Evolutionary conservation across 129 eudicot genomes (phyloP), one percentile per base, ranked within the genome.

Genomic region (Apium graveolens): DNA sequence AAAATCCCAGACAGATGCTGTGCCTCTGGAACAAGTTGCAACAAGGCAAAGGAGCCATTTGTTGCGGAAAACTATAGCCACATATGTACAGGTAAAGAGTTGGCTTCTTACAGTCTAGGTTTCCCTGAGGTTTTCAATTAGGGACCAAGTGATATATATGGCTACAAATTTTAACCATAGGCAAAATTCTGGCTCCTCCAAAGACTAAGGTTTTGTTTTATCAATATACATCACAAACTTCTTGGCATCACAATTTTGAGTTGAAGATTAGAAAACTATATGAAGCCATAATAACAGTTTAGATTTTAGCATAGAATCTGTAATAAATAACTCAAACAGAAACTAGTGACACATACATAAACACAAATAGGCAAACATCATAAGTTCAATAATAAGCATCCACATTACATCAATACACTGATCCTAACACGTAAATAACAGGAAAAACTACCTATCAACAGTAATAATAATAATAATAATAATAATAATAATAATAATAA

Each of bases 21-120:
- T 76, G 80, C 80, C 71, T 81, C 43, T 81, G 83, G 80, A 32
- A 81, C 51, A 81, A 75, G 31, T 48, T 81, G 76, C 84, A 66
- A 76, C 37, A 66, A 76, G 84, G 60, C 37, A 26, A 81, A 42
- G 49, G 53, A 21, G 69, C 80, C 71, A 63, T 35, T 42, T 81
- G 84, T 34, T 81, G 84, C 39, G 76, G 13, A 26, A 51, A 60
- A 44, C 74, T 29, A 27, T 78, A 78, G 68, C 10, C 46, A 75
- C 12, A 55, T 32, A 16, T 39, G 39, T 65, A 32, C 37, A 27
- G 38, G 71, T 65, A 65, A 29, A 13, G 31, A 66, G 72, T 16
- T 66, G 72, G 17, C 16, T 3, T 26, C 11, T n/a, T 11, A 60
- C 68, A 60, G 10, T n/a, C 32, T 60, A 9, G 12, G 1, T n/a